These are phyloP conservation scores for Phaeosphaeriaceae sp. DNA, from an alignment of 2,329 filamentous ascomycete species.

Conservation along the genomic window DNA sequence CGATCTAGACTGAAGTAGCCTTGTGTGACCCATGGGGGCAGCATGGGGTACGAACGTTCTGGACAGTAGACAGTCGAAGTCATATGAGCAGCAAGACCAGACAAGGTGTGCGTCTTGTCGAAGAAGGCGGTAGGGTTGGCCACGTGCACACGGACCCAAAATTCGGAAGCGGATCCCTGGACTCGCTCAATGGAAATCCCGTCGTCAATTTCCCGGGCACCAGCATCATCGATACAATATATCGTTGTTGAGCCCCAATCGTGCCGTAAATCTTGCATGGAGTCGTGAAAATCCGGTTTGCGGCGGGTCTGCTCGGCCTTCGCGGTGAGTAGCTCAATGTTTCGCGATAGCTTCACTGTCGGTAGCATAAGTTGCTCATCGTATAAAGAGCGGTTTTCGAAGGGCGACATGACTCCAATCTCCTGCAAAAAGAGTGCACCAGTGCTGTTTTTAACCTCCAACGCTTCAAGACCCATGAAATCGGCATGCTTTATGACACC, in stretches of 20 bases:
- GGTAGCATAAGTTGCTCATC: conserved; percentile 63
- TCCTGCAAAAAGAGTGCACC: conserved; percentile 77
- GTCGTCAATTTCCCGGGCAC: conserved; percentile 78
- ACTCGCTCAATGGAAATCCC: conserved; percentile 75
- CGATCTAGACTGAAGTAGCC: conserved; percentile 61
- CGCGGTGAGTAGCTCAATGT: conserved; percentile 52
- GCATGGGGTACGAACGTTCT: conserved; percentile 64
- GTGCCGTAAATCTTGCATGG: conserved; percentile 64
- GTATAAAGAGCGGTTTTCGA: conserved; percentile 73
- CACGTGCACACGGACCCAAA: conserved; percentile 80
- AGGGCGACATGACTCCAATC: conserved; percentile 73
- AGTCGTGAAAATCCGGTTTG: conserved; percentile 55
- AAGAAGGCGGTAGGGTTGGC: conserved; percentile 81
- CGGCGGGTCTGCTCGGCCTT: conserved; percentile 35
- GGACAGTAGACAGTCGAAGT: conserved; percentile 65
- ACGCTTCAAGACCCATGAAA: conserved; percentile 41
- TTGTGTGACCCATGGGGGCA: conserved; percentile 60
- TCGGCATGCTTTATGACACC: conserved; percentile 30
- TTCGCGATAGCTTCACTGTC: conserved; percentile 53
- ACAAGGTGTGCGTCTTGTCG: conserved; percentile 64
- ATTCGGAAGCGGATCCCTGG: conserved; percentile 57
- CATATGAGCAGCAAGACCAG: conserved; percentile 68
- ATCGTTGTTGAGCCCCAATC: conserved; percentile 68
- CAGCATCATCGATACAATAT: conserved; percentile 75
- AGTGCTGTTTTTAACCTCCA: conserved; percentile 40